Percentiles rank a stretch among this genome's conserved stretches.
phyloP scores from a whole-genome alignment of 768 basidiomycete genomes.

The Gelatoporia subvermispora region DNA sequence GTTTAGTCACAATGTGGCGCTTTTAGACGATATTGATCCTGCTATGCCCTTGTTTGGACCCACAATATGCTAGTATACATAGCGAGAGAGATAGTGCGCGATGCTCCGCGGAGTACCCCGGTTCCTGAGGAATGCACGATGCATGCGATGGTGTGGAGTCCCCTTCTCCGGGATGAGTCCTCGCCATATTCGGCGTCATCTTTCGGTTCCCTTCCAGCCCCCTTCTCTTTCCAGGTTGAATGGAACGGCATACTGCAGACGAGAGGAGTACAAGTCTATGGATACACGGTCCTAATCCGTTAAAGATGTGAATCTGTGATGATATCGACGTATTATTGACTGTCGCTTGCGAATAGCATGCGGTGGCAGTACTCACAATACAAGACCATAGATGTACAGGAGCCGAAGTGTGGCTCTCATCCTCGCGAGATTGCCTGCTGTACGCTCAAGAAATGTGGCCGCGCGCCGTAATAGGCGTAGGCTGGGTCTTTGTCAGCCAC shows the following conservation, averaged over 20 bases:
- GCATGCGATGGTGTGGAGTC: no score
- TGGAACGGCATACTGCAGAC: not conserved
- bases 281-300: not conserved
- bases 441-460: constrained; percentile 11
- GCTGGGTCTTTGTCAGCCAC: not conserved
- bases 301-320: not conserved
- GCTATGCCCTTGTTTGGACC: no score
- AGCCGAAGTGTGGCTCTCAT: not conserved
- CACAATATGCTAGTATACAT: no score
- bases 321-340: not conserved
- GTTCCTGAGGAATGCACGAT: no score
- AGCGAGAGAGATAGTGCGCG: no score
- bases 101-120: no score
- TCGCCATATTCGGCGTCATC: no score
- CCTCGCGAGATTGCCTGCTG: constrained; percentile 7
- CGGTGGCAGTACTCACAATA: constrained; percentile 5
- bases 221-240: no score
- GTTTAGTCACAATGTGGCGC: no score
- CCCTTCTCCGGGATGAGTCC: no score
- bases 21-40: no score
- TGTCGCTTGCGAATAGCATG: not conserved
- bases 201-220: no score
- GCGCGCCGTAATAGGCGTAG: constrained; percentile 6
- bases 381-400: not conserved
- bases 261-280: not conserved